These are phyloP conservation scores for Danielozyma ontarioensis DNA, from an alignment of 805 yeast genomes.

Conservation along the genomic window DNA sequence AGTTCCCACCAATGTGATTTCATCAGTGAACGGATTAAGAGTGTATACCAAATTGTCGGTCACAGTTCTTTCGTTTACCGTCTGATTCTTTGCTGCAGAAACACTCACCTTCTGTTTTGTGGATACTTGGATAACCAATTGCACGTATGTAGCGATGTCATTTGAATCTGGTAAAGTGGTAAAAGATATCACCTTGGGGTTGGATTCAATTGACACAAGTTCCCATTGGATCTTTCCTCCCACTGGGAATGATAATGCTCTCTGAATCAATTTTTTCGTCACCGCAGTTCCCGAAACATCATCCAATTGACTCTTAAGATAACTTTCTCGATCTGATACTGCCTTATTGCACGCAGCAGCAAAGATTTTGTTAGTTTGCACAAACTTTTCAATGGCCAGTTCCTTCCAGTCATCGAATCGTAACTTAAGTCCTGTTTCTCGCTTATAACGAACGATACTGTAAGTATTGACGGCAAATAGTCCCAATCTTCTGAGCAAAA, in stretches of 20 bases:
- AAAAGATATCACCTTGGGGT: slow-evolving; percentile 70
- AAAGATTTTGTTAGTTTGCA: slow-evolving; percentile 76
- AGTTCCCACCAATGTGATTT: slow-evolving; percentile 35
- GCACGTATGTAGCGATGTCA: slow-evolving; percentile 33
- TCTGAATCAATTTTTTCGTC: slow-evolving; percentile 22
- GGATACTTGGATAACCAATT: slow-evolving; percentile 31
- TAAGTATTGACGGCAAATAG: slow-evolving; percentile 63
- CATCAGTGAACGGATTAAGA: slow-evolving; percentile 34
- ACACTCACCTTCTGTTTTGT: slow-evolving; percentile 34
- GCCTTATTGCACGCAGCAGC: slow-evolving; percentile 44
- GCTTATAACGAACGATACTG: slow-evolving; percentile 42
- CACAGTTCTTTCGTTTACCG: slow-evolving; percentile 22
- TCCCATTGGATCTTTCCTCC: slow-evolving; percentile 69
- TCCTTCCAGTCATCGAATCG: slow-evolving; percentile 82
- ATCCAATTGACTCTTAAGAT: slow-evolving; percentile 37
- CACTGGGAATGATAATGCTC: slow-evolving; percentile 45
- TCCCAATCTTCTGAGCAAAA: slow-evolving; percentile 58
- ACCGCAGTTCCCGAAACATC: slow-evolving; percentile 32
- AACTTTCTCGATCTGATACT: slow-evolving; percentile 28
- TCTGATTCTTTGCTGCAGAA: slow-evolving; percentile 12
- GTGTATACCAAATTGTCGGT: slow-evolving; percentile 35
- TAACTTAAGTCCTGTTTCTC: slow-evolving; percentile 38
- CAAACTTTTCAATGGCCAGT: slow-evolving; percentile 71
- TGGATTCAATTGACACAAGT: slow-evolving; percentile 58
- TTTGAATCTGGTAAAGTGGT: slow-evolving; percentile 54